Base-by-base conservation (phyloP, 768 basidiomycete genomes). In the Lactarius vividus region DNA sequence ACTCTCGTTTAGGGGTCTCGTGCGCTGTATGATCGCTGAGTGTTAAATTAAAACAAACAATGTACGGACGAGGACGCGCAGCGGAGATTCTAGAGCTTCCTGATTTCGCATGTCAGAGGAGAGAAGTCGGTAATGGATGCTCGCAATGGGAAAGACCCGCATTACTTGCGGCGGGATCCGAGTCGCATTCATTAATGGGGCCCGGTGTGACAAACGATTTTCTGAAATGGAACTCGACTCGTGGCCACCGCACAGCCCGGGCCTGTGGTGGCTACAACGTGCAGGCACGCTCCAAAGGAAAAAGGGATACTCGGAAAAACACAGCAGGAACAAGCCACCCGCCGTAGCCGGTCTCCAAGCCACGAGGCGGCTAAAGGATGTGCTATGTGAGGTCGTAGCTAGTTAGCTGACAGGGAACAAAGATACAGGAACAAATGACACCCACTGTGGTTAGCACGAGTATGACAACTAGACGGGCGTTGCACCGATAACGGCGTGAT, bases 11-110 rank as follows among this genome's bases (percentile, higher is more conserved):
- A 33, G 31, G 31, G 40, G 29, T 55, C 10, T 46, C 59, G 16
- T 37, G 56, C 65, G 46, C 42, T 39, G 56, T 26, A 42, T 20
- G 35, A 39, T 62, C 37, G 52, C 61, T 61, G 61, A 62, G 52
- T 62, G 23, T 31, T 42, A 54, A 62, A 62, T 54, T 29, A 16
- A 37, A n/a, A 9, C 29, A 13, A 29, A 18, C 3, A 40, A 20
- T 49, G n/a, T 29, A 40, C 28, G 58, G 35, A 35, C 44, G 39
- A 28, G 64, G 20, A 49, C 52, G 23, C 26, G 31, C 52, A 28
- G 40, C 31, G 29, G 31, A 23, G 16, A 33, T 31, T 49, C 37
- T 29, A 11, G 46, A 49, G 18, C 26, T n/a, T 60, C 42, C 42
- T 56, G 59, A 55, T 42, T 44, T 56, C 40, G 58, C 59, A 60